A percentile compares a stretch with the other conserved stretches of the same genome.
phyloP scores from a whole-genome alignment of 1,284 basidiomycete genomes.

The Fistulinella cinereoalba region DNA sequence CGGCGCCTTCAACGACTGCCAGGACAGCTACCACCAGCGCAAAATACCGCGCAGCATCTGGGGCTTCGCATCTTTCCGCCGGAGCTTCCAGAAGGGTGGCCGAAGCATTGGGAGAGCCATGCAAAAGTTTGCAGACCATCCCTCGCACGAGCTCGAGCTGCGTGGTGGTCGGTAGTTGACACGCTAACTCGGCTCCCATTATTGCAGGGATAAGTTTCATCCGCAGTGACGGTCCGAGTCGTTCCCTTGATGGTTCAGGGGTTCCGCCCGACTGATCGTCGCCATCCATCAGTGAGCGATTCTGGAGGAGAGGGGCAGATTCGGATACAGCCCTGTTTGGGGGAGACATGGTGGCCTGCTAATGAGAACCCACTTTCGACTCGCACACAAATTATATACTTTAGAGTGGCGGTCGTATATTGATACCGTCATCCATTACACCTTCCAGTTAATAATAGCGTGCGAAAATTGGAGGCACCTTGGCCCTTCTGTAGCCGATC shows the following conservation, averaged over 20 bases:
- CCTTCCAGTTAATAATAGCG: no score
- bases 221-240: conserved; percentile 6
- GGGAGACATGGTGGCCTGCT: no score
- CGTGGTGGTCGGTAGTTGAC: conserved; percentile 27
- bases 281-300: background rate
- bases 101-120: conserved; percentile 11
- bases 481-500: no score
- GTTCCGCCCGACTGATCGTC: background rate
- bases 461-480: no score
- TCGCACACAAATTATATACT: no score
- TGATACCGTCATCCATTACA: no score
- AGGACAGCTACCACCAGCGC: conserved; percentile 18
- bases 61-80: conserved; percentile 24
- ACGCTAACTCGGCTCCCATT: conserved; percentile 23
- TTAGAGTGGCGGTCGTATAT: no score
- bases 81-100: background rate
- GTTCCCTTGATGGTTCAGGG: background rate
- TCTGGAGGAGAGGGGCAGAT: conserved; percentile 10
- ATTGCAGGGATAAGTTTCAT: conserved; percentile 29
- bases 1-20: conserved; percentile 11
- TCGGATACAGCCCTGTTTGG: conserved; percentile 9
- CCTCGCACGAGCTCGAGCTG: conserved; percentile 27
- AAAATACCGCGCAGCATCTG: conserved; percentile 23
- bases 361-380: no score
- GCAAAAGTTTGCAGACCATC: conserved; percentile 30